Conservation (phyloP, 23 red algal genomes). For the Gracilaria gracilis region DNA sequence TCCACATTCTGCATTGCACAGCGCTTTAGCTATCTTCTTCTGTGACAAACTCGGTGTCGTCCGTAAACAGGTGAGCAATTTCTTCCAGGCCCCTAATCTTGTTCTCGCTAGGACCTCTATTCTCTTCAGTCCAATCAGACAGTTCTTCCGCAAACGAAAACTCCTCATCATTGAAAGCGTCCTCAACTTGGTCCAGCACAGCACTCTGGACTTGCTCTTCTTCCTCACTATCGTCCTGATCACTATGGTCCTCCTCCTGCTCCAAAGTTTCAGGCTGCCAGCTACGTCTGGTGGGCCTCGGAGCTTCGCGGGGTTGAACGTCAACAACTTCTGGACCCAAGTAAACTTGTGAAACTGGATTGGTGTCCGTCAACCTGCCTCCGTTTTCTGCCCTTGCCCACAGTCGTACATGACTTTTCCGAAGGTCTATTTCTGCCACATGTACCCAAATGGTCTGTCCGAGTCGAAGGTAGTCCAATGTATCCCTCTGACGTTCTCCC, state of each 20-base stretch:
- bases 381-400: slow-evolving; percentile 41
- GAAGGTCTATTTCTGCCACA: slow-evolving; percentile 54
- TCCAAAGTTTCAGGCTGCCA: not conserved
- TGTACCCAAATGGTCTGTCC: slow-evolving; percentile 69
- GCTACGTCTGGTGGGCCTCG: not conserved
- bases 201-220: not conserved
- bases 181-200: not conserved
- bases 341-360: not conserved
- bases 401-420: slow-evolving; percentile 36
- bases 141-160: slow-evolving; percentile 26
- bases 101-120: too few relatives aligned
- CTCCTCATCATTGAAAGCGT: slow-evolving; percentile 5
- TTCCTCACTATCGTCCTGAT: slow-evolving; percentile 1
- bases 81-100: not conserved
- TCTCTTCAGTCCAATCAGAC: not conserved
- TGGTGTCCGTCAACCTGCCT: not conserved
- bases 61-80: slow-evolving; percentile 8
- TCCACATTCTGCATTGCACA: not conserved
- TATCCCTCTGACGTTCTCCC: slow-evolving; percentile 73
- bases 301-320: not conserved
- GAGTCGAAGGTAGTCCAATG: slow-evolving; percentile 74
- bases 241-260: not conserved
- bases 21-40: not conserved
- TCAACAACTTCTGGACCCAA: not conserved
- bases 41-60: slow-evolving; percentile 17